Base-by-base conservation (phyloP, 2,329 filamentous ascomycete species). In the Fusarium sororula region DNA sequence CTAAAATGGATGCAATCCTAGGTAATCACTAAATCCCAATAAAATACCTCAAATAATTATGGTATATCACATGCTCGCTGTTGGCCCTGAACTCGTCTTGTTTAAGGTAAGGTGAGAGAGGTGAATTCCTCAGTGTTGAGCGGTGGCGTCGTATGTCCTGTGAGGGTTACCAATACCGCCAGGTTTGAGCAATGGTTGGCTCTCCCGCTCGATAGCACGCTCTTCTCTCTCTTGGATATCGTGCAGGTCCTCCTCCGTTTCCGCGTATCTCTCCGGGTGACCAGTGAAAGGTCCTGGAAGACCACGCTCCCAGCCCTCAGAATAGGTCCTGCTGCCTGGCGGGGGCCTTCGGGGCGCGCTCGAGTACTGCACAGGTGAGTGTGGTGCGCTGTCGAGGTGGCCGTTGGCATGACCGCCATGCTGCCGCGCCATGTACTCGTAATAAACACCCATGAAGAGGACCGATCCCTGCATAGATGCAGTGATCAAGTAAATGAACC, bases 401-500 rank as follows among this genome's bases (percentile, higher is more conserved):
- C 73, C 72, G 63, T 74, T 71, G 26, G 68, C 56, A 58, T 77
- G 66, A 13, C 63, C 65, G 39, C 81, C 70, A 67, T 79, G 77
- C 82, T 84, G 79, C 32, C 81, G 80, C 12, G 82, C 79, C 48
- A 85, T 82, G 72, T 91, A 80, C 82, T 95, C 88, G 80, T 95
- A 98, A 76, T 90, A 91, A 69, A 98, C 89, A 28, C 91, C 94
- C 92, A 99, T 93, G 30, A 82, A 85, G 47, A 99, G 86, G 63
- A 99, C 84, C 15, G 90, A 88, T 24, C 95, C 96, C 82, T 99
- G 96, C 85, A 98, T 88, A 64, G 87, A 83, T 4, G 96, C 96
- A 0, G 95, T 98, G 58, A 98, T 87, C 50, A 98, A 87, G 79
- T 96, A 97, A 20, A 98, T 92, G 15, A 94, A 91, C 96, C 96